Conservation (phyloP, 371 early-diverging fungal species). For the Mortierella sp. region DNA sequence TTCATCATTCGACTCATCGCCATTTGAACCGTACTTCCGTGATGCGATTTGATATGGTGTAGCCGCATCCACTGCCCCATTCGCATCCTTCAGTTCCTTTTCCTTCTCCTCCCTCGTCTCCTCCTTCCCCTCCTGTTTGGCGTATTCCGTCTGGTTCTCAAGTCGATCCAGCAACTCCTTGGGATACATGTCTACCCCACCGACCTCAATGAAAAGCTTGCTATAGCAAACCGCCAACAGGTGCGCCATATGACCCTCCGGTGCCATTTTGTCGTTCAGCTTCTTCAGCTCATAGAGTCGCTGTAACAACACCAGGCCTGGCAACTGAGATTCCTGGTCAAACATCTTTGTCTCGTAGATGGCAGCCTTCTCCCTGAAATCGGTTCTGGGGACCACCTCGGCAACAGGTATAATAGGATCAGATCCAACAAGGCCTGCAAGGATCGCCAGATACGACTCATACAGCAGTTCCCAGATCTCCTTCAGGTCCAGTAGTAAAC, state of each 20-base stretch:
- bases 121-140: neutral
- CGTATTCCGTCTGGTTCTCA: neutral
- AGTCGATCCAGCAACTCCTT: constrained; percentile 48
- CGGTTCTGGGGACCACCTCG: constrained; percentile 53
- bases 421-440: constrained; percentile 49
- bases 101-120: neutral
- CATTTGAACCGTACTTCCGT: neutral
- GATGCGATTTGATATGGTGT: neutral
- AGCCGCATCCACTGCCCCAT: neutral
- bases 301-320: constrained; percentile 40
- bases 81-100: neutral
- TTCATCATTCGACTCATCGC: neutral
- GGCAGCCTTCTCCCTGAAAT: constrained; percentile 58
- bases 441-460: constrained; percentile 58
- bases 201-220: constrained; percentile 58
- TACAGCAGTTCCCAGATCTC: constrained; percentile 65
- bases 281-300: constrained; percentile 61
- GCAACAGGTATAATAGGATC: constrained; percentile 35
- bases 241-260: constrained; percentile 60
- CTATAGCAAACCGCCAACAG: constrained; percentile 58
- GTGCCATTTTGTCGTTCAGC: constrained; percentile 60
- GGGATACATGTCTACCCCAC: constrained; percentile 48
- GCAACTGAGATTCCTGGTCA: constrained; percentile 43
- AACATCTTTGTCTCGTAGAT: constrained; percentile 60
- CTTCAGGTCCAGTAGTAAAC: constrained; percentile 65